Evolutionary conservation across 2,329 filamentous ascomycete genomes (phyloP), one percentile per base, ranked within the genome.

Genomic region (Colletotrichum musae): DNA sequence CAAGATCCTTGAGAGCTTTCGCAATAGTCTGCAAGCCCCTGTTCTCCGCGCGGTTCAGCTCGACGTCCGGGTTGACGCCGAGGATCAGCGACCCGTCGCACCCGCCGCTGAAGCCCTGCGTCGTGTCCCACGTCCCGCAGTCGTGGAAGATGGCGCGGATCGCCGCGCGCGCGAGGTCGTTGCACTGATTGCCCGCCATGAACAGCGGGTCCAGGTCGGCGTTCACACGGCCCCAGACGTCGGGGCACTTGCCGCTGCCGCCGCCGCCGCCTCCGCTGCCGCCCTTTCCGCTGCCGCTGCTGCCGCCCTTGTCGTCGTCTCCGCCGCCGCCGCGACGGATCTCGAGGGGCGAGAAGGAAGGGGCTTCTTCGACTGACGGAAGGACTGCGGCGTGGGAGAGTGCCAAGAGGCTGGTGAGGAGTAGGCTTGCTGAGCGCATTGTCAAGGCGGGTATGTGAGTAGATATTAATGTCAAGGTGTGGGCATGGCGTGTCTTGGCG

Each of bases 81-180:
- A 85, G 74, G 3, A 85, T 73, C 15, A 86, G 74, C 12, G 81
- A 84, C 6, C 84, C 84, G 68, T 86, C 84, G 0, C 83, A 84
- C 12, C 84, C 84, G 24, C 83, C 82, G 60, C 76, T 78, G 16
- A 75, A 39, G 0, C 79, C 78, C 43, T 75, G 74, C 13, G 47
- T 68, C 71, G 75, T 77, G 66, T 79, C 78, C 83, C 81, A 85
- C 4, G 78, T 79, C 15, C 76, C 83, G 1, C 83, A 82, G 68
- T 86, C 84, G 73, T 86, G 84, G 74, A 86, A 86, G 10, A 82
- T 82, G 6, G 81, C 76, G 16, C 84, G 81, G 68, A 86, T 81
- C 18, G 83, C 83, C 5, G 76, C 80, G n/a, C 83, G 80, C 0
- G 82, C 83, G 16, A 79, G 67, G 12, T 77, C 75, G 53, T 80